These are phyloP conservation scores for Spathaspora boniae DNA, from an alignment of 805 yeast genomes.

Conservation along the genomic window DNA sequence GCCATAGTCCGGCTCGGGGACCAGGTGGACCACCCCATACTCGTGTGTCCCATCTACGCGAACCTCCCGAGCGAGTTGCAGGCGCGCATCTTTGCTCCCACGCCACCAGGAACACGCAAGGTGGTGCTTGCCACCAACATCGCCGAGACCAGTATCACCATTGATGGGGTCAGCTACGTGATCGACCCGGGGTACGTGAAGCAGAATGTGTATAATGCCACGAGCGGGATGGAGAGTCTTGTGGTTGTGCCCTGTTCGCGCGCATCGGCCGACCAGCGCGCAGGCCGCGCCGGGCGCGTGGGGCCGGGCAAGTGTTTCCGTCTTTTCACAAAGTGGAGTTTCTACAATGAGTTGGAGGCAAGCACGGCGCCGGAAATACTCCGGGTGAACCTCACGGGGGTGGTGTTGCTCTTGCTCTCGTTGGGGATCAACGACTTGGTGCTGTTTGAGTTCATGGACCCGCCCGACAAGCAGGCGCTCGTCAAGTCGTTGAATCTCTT, in stretches of 20 bases:
- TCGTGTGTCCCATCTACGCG: conserved; percentile 86
- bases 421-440: conserved; percentile 82
- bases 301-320: conserved; percentile 60
- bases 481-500: conserved; percentile 74
- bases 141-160: conserved; percentile 51
- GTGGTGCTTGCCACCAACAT: conserved; percentile 94
- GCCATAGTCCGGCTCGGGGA: conserved; percentile 61
- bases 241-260: conserved; percentile 44
- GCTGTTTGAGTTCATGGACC: conserved; percentile 86
- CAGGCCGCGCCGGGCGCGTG: conserved; percentile 47
- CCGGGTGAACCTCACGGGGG: conserved; percentile 73
- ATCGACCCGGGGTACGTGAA: conserved; percentile 46
- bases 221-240: conserved; percentile 44
- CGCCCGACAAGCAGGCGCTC: conserved; percentile 73
- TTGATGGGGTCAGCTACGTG: conserved; percentile 41
- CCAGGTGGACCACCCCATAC: conserved; percentile 53
- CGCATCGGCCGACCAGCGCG: conserved; percentile 45
- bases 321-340: conserved; percentile 81
- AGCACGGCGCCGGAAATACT: conserved; percentile 92
- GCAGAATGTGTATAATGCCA: conserved; percentile 39
- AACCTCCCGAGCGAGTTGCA: conserved; percentile 86
- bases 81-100: conserved; percentile 76
- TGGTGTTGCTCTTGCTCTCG: conserved; percentile 72
- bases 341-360: conserved; percentile 67
- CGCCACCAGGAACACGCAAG: conserved; percentile 75